A percentile compares a stretch with the other conserved stretches of the same genome.
Evolutionary conservation across 2,329 filamentous ascomycete genomes (phyloP).

Genomic region (Pseudocercospora fuligena): DNA sequence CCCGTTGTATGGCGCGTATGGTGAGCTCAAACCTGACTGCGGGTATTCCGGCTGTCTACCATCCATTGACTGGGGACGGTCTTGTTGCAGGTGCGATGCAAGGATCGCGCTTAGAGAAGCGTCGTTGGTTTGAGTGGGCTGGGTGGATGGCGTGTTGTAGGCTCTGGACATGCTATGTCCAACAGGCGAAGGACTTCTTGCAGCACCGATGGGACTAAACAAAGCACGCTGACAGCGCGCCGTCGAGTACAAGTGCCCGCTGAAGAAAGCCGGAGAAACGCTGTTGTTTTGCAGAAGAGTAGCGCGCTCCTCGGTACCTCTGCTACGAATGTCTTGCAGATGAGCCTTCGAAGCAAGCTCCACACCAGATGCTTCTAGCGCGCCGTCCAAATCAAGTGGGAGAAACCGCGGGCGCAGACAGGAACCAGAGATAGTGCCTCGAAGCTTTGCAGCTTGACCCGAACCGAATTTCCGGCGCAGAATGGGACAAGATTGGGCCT

Average conservation of each 20-base stretch:
- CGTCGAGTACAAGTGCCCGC: constrained; percentile 43
- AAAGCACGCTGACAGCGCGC: constrained; percentile 42
- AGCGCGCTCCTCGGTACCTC: constrained; percentile 49
- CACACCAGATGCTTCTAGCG: constrained; percentile 41
- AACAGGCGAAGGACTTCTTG: constrained; percentile 30
- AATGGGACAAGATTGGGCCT: constrained; percentile 32
- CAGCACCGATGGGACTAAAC: constrained; percentile 41
- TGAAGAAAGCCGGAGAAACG: constrained; percentile 38
- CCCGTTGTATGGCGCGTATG: constrained; percentile 58
- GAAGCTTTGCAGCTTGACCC: constrained; percentile 30
- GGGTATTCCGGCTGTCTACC: constrained; percentile 57
- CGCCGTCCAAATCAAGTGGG: constrained; percentile 29
- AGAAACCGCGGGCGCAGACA: constrained; percentile 24
- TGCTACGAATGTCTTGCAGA: constrained; percentile 57
- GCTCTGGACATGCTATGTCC: constrained; percentile 54
- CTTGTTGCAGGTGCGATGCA: constrained; percentile 44
- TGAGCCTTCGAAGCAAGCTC: constrained; percentile 39
- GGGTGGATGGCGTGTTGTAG: constrained; percentile 39
- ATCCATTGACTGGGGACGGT: constrained; percentile 57
- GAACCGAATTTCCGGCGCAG: constrained; percentile 37
- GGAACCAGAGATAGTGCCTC: constrained; percentile 25
- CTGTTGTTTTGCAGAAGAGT: constrained; percentile 44
- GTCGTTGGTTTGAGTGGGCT: constrained; percentile 42
- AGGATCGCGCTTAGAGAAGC: constrained; percentile 47
- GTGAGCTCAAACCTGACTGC: constrained; percentile 60